Conservation (phyloP, 2,329 filamentous ascomycete species). For the Elsinoe necatrix region DNA sequence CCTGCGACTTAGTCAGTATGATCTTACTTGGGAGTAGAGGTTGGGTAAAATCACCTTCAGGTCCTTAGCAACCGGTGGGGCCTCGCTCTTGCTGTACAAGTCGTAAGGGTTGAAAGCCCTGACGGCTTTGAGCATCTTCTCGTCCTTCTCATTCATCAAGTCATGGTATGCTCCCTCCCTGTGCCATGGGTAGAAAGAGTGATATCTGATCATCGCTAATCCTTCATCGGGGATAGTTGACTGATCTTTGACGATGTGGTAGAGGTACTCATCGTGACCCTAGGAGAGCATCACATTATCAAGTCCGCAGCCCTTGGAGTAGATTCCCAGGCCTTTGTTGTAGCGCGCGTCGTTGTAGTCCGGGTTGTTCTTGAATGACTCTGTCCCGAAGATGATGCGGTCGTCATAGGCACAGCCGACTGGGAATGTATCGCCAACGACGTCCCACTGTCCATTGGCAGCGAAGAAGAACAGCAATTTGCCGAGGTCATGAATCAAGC, state of each 20-base stretch:
- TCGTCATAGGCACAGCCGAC: conserved; percentile 68
- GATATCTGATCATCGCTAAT: conserved; percentile 86
- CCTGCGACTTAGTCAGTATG: too few relatives aligned
- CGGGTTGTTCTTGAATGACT: conserved; percentile 68
- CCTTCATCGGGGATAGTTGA: conserved; percentile 69
- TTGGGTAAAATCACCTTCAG: conserved; percentile 57
- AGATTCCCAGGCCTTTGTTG: conserved; percentile 69
- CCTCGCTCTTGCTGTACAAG: conserved; percentile 84
- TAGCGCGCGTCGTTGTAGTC: conserved; percentile 65
- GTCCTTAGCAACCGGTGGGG: conserved; percentile 63
- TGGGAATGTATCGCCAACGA: conserved; percentile 79
- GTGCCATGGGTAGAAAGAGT: conserved; percentile 92
- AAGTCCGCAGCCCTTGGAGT: conserved; percentile 67
- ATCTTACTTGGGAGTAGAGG: too few relatives aligned
- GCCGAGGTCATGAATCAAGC: conserved; percentile 70
- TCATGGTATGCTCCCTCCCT: conserved; percentile 67
- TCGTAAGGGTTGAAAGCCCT: conserved; percentile 87
- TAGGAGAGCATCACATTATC: conserved; percentile 84
- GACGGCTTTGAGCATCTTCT: conserved; percentile 70
- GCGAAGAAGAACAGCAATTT: conserved; percentile 75
- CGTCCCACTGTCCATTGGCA: conserved; percentile 85
- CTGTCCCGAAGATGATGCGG: conserved; percentile 65
- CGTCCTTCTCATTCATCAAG: conserved; percentile 76
- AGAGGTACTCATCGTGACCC: conserved; percentile 84
- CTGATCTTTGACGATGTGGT: conserved; percentile 79